Percentiles rank a stretch among this genome's conserved stretches.
phyloP scores from a whole-genome alignment of 2,329 filamentous ascomycete genomes.

The Colletotrichum lindemuthianum region DNA sequence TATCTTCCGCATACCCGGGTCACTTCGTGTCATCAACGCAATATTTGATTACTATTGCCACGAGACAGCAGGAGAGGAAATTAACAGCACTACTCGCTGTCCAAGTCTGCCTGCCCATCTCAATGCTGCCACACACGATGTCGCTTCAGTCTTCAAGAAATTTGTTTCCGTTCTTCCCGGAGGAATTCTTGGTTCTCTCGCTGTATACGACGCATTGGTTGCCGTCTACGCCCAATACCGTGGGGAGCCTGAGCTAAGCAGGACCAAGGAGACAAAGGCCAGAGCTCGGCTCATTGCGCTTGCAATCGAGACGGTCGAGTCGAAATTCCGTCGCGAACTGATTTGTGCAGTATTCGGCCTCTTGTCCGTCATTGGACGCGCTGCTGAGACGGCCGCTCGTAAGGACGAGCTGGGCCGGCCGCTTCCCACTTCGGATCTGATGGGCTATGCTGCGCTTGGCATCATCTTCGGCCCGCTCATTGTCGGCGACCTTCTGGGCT shows the following conservation, averaged over 20 bases:
- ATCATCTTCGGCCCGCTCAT: constrained; percentile 74
- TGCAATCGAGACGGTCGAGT: constrained; percentile 68
- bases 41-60: constrained; percentile 72
- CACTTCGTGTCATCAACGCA: constrained; percentile 62
- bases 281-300: constrained; percentile 74
- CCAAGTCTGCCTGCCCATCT: constrained; percentile 70
- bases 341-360: constrained; percentile 75
- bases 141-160: constrained; percentile 74
- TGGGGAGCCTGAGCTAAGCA: constrained; percentile 60
- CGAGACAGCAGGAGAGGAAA: constrained; percentile 57
- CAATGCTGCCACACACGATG: constrained; percentile 68
- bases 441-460: constrained; percentile 71
- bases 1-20: constrained; percentile 72
- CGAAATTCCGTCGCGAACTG: constrained; percentile 68
- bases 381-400: constrained; percentile 62
- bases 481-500: constrained; percentile 65
- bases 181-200: constrained; percentile 71
- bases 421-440: constrained; percentile 66
- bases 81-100: constrained; percentile 67
- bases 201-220: constrained; percentile 70
- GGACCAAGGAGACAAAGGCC: constrained; percentile 64
- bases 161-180: constrained; percentile 72
- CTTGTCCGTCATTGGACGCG: constrained; percentile 67
- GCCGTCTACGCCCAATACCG: constrained; percentile 67
- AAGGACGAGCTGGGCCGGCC: constrained; percentile 63